These are phyloP conservation scores for Petasospora rhodanensis DNA, from an alignment of 1,139 yeast genomes.

Conservation along the genomic window DNA sequence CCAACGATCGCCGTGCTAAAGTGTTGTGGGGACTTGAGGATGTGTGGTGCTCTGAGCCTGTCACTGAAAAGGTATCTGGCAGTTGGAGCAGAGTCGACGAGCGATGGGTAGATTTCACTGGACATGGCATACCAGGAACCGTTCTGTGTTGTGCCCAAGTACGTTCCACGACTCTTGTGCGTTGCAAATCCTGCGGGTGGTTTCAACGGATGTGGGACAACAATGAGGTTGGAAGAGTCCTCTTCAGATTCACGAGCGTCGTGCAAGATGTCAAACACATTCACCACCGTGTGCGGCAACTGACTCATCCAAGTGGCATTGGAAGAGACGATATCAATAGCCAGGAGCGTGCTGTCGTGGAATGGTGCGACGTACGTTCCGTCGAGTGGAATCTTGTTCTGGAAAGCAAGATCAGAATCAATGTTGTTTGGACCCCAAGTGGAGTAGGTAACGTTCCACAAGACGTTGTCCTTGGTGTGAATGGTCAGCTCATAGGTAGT, in stretches of 20 bases:
- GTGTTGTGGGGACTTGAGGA: conserved; percentile 30
- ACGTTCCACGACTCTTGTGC: conserved; percentile 25
- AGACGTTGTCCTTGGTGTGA: conserved; percentile 59
- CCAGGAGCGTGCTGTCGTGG: conserved; percentile 66
- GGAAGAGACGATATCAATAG: conserved; percentile 59
- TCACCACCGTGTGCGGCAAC: conserved; percentile 62
- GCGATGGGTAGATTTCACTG: conserved; percentile 67
- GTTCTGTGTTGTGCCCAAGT: conserved; percentile 19
- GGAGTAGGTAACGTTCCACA: conserved; percentile 85
- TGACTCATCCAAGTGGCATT: conserved; percentile 76
- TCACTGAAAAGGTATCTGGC: conserved; percentile 51
- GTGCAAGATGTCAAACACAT: conserved; percentile 65
- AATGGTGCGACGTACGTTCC: conserved; percentile 79
- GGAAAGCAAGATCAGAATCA: conserved; percentile 57
- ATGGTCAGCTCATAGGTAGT: conserved; percentile 55
- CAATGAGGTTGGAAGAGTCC: conserved; percentile 31
- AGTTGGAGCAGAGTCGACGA: conserved; percentile 74
- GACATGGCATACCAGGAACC: conserved; percentile 80
- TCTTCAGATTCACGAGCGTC: conserved; percentile 21
- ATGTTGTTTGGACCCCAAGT: conserved; percentile 93
- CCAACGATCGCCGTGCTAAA: conserved; percentile 41
- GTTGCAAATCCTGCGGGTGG: conserved; percentile 30
- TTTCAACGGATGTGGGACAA: conserved; percentile 62
- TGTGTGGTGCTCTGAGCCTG: conserved; percentile 36
- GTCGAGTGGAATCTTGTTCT: conserved; percentile 56